Evolutionary conservation across 83 land plant species (phyloP).

Genomic region (Thuja plicata): DNA sequence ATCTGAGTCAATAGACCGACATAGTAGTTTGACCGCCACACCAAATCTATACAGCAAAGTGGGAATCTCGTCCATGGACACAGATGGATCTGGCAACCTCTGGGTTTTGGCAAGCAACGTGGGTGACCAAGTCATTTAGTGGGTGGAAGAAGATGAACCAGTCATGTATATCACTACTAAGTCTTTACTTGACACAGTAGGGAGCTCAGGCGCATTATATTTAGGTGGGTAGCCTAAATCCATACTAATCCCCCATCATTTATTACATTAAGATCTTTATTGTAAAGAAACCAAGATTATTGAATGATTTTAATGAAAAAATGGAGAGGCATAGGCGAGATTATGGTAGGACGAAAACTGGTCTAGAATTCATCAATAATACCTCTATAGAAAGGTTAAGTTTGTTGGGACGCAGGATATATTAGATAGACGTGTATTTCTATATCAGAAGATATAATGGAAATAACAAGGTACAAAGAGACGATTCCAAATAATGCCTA

Average conservation of each 20-base stretch:
- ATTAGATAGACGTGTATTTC: neutral
- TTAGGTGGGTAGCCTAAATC: conserved; percentile 48
- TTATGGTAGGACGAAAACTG: conserved; percentile 62
- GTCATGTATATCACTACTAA: conserved; percentile 90
- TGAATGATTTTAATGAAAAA: conserved; percentile 8
- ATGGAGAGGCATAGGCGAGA: conserved; percentile 35
- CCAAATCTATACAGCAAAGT: conserved; percentile 64
- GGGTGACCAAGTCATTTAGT: conserved; percentile 67
- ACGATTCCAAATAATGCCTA: no score
- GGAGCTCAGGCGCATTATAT: conserved; percentile 90
- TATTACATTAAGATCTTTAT: neutral
- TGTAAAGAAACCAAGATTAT: no score
- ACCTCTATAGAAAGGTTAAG: conserved; percentile 4
- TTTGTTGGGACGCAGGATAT: neutral
- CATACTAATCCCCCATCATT: neutral
- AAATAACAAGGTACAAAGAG: no score
- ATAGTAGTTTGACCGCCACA: conserved; percentile 39
- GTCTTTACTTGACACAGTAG: conserved; percentile 54
- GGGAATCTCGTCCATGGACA: conserved; percentile 57
- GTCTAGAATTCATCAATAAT: conserved; percentile 44
- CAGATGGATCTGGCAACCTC: conserved; percentile 59
- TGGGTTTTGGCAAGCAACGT: conserved; percentile 55
- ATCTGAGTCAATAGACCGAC: conserved; percentile 55
- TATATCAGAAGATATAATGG: no score
- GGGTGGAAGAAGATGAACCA: conserved; percentile 93